These are phyloP conservation scores for Carex cristatella DNA, from an alignment of 176 grass and related monocot genomes.

Conservation along the genomic window DNA sequence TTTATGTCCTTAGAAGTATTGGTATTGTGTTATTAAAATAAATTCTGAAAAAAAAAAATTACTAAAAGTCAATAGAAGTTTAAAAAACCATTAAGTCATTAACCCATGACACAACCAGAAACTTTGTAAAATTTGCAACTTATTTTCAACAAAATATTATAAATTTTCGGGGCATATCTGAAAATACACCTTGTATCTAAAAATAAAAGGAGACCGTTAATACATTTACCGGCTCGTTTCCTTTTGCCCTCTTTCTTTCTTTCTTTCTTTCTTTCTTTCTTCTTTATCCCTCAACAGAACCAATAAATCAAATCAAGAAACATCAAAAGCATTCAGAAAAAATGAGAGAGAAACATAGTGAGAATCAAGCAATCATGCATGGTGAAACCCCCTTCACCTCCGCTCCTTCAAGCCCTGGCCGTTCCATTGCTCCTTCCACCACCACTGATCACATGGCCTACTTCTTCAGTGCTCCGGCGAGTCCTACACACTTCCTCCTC, in stretches of 20 bases:
- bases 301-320: not conserved
- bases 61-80: not conserved
- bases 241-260: not conserved
- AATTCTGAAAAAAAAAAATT: not conserved
- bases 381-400: not conserved
- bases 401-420: no score
- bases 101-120: not conserved
- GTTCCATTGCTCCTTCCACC: no score
- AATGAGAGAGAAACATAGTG: not conserved
- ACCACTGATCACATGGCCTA: not conserved
- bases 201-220: slow-evolving; percentile 12
- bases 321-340: not conserved
- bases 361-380: not conserved
- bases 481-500: slow-evolving; percentile 38
- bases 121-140: not conserved
- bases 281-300: not conserved
- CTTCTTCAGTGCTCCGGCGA: slow-evolving; percentile 38
- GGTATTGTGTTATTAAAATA: not conserved
- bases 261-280: no score
- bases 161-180: not conserved
- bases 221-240: not conserved
- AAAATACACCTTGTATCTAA: not conserved
- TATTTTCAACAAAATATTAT: not conserved
- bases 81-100: no score
- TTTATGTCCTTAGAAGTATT: not conserved